phyloP scores from a whole-genome alignment of 768 basidiomycete species.

The Panaeolus papilionaceus region DNA sequence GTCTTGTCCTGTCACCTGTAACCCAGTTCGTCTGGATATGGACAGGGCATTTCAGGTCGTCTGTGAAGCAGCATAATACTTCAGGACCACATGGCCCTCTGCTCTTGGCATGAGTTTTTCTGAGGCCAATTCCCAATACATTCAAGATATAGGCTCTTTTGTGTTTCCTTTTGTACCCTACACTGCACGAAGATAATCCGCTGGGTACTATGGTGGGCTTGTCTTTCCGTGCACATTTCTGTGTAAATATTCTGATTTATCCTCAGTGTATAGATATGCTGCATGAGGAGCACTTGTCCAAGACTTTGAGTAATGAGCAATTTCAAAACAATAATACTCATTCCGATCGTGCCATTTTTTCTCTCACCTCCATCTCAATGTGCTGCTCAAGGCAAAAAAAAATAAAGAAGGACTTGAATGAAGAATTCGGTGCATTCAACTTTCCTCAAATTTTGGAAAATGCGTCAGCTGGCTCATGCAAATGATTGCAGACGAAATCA shows the following conservation, averaged over 20 bases:
- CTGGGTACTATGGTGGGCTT: not conserved
- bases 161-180: not conserved
- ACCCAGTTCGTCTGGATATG: not conserved
- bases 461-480: not conserved
- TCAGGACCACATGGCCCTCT: not conserved
- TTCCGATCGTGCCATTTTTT: too few species aligned
- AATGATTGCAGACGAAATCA: not conserved
- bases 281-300: not conserved
- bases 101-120: not conserved
- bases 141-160: not conserved
- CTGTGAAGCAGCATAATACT: not conserved
- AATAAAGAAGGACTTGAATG: not conserved
- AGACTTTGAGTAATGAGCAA: not conserved
- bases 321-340: too few species aligned
- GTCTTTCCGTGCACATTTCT: not conserved
- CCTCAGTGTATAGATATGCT: not conserved
- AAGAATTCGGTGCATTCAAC: not conserved
- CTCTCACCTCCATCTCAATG: not conserved
- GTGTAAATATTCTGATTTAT: not conserved
- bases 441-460: not conserved
- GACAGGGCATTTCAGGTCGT: not conserved
- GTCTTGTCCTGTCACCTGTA: not conserved
- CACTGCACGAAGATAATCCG: slow-evolving; percentile 4
- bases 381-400: not conserved
- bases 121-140: not conserved